Percentiles rank a stretch among this genome's conserved stretches.
These are phyloP conservation scores for Pleurotus salmoneostramineus DNA, from an alignment of 768 basidiomycete species.

Conservation along the genomic window DNA sequence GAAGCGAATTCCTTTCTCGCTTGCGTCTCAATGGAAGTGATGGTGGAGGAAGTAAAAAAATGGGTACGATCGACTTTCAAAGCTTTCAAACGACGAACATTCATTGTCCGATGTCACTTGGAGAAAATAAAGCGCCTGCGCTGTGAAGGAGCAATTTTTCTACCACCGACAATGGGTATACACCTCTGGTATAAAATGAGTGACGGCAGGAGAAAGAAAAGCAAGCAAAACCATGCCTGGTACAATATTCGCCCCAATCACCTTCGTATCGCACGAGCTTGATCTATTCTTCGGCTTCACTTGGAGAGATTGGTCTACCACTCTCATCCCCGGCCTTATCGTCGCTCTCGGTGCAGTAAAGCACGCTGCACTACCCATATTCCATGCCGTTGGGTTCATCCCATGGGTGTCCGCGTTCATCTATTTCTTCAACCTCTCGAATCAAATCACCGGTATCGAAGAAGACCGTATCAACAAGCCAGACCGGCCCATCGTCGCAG, in stretches of 20 bases:
- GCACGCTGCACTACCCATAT: not conserved
- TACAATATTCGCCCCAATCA: not conserved
- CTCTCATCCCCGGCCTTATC: constrained; percentile 10
- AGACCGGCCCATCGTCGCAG: constrained; percentile 17
- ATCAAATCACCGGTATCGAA: constrained; percentile 15
- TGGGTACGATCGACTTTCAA: too few relatives aligned
- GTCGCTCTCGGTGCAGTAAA: constrained; percentile 5
- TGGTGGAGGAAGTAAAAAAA: too few relatives aligned
- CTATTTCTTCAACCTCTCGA: constrained; percentile 17
- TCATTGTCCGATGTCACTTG: too few relatives aligned
- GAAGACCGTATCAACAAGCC: constrained; percentile 21
- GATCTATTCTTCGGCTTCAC: constrained; percentile 10
- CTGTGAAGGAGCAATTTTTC: too few relatives aligned
- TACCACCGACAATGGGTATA: too few relatives aligned
- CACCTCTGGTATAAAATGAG: too few relatives aligned
- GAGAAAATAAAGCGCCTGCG: too few relatives aligned
- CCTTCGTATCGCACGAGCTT: not conserved
- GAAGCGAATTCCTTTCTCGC: too few relatives aligned
- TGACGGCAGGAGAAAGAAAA: too few relatives aligned
- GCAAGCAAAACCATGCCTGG: too few relatives aligned
- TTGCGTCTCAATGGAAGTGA: too few relatives aligned
- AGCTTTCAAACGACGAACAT: too few relatives aligned
- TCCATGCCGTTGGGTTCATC: constrained; percentile 1
- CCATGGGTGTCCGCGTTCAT: constrained; percentile 12
- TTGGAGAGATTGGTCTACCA: constrained; percentile 12